Evolutionary conservation across 176 grass and related monocot species (phyloP).

Genomic region (Oryza nivara): DNA sequence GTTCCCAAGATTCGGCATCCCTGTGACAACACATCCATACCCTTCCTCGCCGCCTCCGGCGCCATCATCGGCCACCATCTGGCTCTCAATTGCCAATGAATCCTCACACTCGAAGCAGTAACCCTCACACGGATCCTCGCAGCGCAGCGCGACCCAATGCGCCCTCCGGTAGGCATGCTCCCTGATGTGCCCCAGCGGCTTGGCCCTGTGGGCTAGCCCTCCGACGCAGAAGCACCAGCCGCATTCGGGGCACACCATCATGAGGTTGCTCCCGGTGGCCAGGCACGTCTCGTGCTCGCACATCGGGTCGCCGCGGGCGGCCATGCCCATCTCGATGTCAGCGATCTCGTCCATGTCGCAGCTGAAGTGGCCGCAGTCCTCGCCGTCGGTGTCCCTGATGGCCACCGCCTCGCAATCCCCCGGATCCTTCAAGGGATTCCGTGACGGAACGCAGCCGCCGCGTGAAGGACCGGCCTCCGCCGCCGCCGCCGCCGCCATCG

Average conservation of each 20-base stretch:
- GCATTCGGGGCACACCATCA: slow-evolving; percentile 77
- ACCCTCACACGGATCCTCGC: slow-evolving; percentile 31
- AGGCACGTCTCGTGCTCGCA: neutral
- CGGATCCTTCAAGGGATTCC: neutral
- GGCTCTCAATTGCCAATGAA: neutral
- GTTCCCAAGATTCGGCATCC: slow-evolving; percentile 62
- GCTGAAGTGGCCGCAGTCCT: slow-evolving; percentile 26
- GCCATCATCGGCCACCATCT: neutral
- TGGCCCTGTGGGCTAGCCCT: neutral
- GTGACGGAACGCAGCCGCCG: neutral
- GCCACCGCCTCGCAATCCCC: neutral
- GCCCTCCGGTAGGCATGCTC: slow-evolving; percentile 46
- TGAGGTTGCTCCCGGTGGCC: neutral
- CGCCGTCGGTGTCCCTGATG: slow-evolving; percentile 1
- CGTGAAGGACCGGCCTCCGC: neutral
- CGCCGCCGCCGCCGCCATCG: no score
- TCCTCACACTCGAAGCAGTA: slow-evolving; percentile 72
- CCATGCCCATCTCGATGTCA: no score
- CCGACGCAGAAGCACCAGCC: slow-evolving; percentile 41
- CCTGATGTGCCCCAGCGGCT: slow-evolving; percentile 34
- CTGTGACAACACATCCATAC: slow-evolving; percentile 35
- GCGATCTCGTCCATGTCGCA: no score
- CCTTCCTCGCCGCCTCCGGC: neutral
- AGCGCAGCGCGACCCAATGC: slow-evolving; percentile 58
- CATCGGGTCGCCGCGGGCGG: no score